Base-by-base conservation (phyloP, 345 rosid species). In the Hypericum androsaemum region DNA sequence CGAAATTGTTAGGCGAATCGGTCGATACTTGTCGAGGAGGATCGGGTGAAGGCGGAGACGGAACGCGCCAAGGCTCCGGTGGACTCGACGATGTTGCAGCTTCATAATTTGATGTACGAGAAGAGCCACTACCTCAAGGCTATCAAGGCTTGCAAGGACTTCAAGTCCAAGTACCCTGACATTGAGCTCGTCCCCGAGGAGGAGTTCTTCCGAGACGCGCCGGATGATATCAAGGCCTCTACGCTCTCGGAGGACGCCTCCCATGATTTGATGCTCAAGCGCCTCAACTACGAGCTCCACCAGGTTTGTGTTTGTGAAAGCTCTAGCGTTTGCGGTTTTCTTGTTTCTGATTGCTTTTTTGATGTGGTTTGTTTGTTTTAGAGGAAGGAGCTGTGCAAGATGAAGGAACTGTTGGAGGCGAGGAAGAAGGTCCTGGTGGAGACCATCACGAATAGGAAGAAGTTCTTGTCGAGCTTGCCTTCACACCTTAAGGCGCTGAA, bases 71-170 rank as follows among this genome's bases (percentile, higher is more conserved):
- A 88, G 63, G 81, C 86, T 14, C 86, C 95, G 0, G 75, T 88
- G 47, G 95, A 92, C 56, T 77, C 77, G 52, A 81, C 95, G 53
- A 74, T 95, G 1, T 54, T 92, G 70, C 82, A 83, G 77, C 83
- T 83, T 32, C 94, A 88, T 46, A 92, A 78, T 67, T 71, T 88
- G 61, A 83, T 81, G 90, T 92, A 92, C 47, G 98, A 92, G 87
- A 92, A 85, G 74, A 80, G 81, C 38, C 89, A 83, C 59, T 92
- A 92, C 47, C 61, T 77, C 7, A 92, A 92, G 74, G 96, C 96
- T 36, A 88, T 72, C 12, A 88, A 78, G 64, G 72, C 95, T 28
- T 84, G 86, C 39, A 83, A 74, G 61, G 94, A 85, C 54, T 92
- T 92, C 72, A 85, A 77, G 51, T 85, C 98, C 6, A 88, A 63